Percentiles rank a stretch among this genome's conserved stretches.
Conservation (phyloP, 129 eudicot species). For the Lonicera japonica region DNA sequence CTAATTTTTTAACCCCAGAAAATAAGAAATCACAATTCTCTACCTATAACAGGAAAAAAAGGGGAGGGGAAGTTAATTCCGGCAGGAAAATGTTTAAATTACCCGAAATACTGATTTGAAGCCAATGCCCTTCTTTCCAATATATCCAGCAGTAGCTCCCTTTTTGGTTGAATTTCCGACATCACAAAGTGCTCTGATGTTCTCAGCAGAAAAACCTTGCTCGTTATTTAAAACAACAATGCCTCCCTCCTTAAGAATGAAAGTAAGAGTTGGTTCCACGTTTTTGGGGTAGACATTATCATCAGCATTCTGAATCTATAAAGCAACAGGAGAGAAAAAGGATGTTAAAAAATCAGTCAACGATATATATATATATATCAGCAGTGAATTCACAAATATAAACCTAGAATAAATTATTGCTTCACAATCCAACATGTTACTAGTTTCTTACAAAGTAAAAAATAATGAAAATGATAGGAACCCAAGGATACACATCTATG, state of each 20-base stretch:
- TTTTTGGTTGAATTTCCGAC: constrained; percentile 94
- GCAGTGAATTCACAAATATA: background rate
- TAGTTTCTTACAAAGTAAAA: too few species aligned
- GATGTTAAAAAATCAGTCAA: background rate
- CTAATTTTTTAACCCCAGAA: too few species aligned
- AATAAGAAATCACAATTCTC: background rate
- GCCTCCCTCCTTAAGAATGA: constrained; percentile 57
- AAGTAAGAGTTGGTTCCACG: constrained; percentile 74
- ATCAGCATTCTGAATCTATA: constrained; percentile 93
- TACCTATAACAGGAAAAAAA: background rate
- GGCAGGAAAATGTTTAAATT: constrained; percentile 4
- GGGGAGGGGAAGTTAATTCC: background rate
- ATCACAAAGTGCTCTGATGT: constrained; percentile 95
- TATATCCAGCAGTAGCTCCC: constrained; percentile 71
- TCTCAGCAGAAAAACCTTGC: constrained; percentile 60
- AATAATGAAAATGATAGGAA: too few species aligned
- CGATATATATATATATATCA: background rate
- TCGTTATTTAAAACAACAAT: constrained; percentile 76
- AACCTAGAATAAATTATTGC: background rate
- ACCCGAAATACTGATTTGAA: constrained; percentile 99
- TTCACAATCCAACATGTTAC: too few species aligned
- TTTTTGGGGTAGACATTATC: constrained; percentile 61
- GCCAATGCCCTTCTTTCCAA: constrained; percentile 97
- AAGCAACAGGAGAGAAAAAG: background rate
- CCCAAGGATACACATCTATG: too few species aligned